Base-by-base conservation (phyloP, 495 filamentous ascomycete genomes). In the Trichoderma asperelloides region DNA sequence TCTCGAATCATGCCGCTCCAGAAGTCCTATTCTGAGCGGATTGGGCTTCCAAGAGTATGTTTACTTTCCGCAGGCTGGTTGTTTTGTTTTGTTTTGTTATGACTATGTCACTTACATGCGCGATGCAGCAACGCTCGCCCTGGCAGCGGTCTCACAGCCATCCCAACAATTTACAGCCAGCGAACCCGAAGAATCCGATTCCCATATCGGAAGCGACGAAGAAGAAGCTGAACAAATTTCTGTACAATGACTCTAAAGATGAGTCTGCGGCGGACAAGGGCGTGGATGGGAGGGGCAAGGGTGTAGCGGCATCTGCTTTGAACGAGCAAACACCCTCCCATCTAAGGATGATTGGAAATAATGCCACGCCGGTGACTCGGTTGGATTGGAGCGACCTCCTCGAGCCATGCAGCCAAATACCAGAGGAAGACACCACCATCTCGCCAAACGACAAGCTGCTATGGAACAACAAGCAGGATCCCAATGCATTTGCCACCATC, bases 361-460 rank as follows among this genome's bases (percentile, higher is more conserved):
- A 89, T 3, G 87, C 86, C 51, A 96, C 94, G 3, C 94, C 94
- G 0, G 85, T 87, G 21, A 85, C 86, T 37, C 84, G 89, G 55
- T 79, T 96, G 41, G 85, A 90, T 57, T 84, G 96, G 69, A 87
- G 88, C 39, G 92, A 96, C 68, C 79, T 98, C 25, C 89, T 97
- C 68, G 87, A 88, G 51, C 87, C 88, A 71, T 80, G 84, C 45
- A 91, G 93, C 55, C 55, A 49, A 21, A 70, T 66, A 37, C 33
- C 5, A 30, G 73, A 78, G 39, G 70, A 77, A 13, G 75, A 79
- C 9, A 69, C 74, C 18, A 72, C 74, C 68, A 80, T 84, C 66
- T 83, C 83, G 3, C 80, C 80, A 9, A 76, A 71, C 67, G 80
- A 81, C 28, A 76, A 70, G 47, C 71, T 82, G 12, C 64, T 73